Evolutionary conservation across 768 basidiomycete genomes (phyloP).

Genomic region (Auricularia heimuer): DNA sequence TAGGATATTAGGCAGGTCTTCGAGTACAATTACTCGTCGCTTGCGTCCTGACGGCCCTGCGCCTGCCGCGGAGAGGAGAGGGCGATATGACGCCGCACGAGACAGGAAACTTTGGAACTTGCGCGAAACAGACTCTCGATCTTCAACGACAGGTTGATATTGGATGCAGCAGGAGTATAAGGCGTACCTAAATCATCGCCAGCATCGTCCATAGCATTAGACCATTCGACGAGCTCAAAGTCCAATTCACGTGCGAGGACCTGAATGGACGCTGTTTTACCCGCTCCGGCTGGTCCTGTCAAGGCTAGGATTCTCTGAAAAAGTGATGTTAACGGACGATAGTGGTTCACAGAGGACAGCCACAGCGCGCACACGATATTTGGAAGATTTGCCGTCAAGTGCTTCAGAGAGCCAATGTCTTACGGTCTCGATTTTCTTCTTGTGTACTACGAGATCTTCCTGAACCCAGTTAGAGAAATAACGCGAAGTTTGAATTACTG

Average conservation of each 20-base stretch:
- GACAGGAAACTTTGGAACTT: slow-evolving; percentile 72
- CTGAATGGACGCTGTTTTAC: slow-evolving; percentile 78
- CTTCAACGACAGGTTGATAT: slow-evolving; percentile 13
- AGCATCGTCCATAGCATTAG: slow-evolving; percentile 51
- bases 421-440: slow-evolving; percentile 68
- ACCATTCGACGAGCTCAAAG: slow-evolving; percentile 82
- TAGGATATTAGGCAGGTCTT: slow-evolving; percentile 86
- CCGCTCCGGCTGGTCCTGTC: slow-evolving; percentile 83
- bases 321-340: background rate
- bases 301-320: slow-evolving; percentile 70
- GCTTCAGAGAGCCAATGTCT: slow-evolving; percentile 67
- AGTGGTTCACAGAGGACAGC: background rate
- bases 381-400: slow-evolving; percentile 54
- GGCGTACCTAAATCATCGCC: slow-evolving; percentile 15
- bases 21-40: slow-evolving; percentile 65
- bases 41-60: slow-evolving; percentile 12
- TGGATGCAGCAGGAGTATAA: background rate
- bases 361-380: slow-evolving; percentile 60
- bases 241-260: slow-evolving; percentile 65
- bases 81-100: slow-evolving; percentile 52
- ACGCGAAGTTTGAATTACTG: background rate
- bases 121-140: slow-evolving; percentile 30
- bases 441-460: slow-evolving; percentile 72
- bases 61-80: slow-evolving; percentile 31
- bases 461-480: slow-evolving; percentile 17